Percentiles rank a stretch among this genome's conserved stretches.
Conservation (phyloP, 371 early-diverging fungal genomes). For the Encephalitozoon intestinalis region DNA sequence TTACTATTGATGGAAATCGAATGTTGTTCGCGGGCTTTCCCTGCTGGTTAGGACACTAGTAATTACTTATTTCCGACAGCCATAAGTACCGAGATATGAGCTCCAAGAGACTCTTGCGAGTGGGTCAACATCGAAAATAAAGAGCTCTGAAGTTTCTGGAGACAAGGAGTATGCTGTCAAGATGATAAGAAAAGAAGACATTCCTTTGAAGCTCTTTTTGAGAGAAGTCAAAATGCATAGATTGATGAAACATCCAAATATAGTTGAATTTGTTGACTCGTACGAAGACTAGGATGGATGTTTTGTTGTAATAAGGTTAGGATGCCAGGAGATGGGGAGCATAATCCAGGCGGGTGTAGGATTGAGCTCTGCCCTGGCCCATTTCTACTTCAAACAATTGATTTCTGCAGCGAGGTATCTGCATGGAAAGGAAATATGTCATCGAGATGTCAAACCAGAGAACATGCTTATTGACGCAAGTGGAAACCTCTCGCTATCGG, state of each 20-base stretch:
- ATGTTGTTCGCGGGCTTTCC: background rate
- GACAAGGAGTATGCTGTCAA: slow-evolving; percentile 54
- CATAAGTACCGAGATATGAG: slow-evolving; percentile 23
- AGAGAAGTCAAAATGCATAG: slow-evolving; percentile 77
- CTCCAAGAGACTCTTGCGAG: slow-evolving; percentile 42
- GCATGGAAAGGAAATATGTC: slow-evolving; percentile 63
- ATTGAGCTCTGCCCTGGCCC: slow-evolving; percentile 64
- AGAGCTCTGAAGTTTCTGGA: slow-evolving; percentile 29
- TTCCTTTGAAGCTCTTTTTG: slow-evolving; percentile 12
- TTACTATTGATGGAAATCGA: background rate
- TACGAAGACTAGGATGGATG: slow-evolving; percentile 64
- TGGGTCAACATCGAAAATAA: slow-evolving; percentile 48
- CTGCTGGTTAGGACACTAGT: background rate
- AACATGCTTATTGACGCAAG: slow-evolving; percentile 65
- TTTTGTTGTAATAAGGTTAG: slow-evolving; percentile 73
- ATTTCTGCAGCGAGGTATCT: slow-evolving; percentile 62
- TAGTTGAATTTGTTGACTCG: slow-evolving; percentile 67
- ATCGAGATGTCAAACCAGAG: slow-evolving; percentile 66
- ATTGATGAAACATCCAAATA: slow-evolving; percentile 69
- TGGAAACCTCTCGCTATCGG: slow-evolving; percentile 65
- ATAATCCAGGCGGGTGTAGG: slow-evolving; percentile 67
- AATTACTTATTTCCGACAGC: background rate
- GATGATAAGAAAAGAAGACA: slow-evolving; percentile 38
- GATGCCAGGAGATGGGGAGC: slow-evolving; percentile 58
- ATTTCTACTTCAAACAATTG: slow-evolving; percentile 67